Conservation (phyloP, 306 rosid genomes). For the Citrullus mucosospermus region DNA sequence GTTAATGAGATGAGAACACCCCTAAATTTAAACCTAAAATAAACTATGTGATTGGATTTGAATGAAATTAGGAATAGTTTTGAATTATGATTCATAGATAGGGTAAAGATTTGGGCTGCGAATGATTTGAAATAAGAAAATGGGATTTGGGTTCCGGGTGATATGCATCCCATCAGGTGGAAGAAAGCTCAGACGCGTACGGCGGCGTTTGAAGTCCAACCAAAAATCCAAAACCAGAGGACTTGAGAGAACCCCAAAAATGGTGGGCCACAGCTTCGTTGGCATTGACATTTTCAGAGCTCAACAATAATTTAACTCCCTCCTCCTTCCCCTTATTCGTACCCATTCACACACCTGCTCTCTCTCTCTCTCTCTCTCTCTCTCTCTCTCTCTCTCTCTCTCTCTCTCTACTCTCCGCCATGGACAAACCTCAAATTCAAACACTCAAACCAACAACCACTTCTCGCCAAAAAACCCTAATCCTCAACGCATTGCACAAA, state of each 20-base stretch:
- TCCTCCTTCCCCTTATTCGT: constrained; percentile 5
- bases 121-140: not conserved
- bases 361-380: not conserved
- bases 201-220: constrained; percentile 7
- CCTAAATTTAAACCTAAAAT: no score
- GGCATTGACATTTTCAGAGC: constrained; percentile 85
- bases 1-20: no score
- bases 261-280: constrained; percentile 71
- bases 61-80: no score
- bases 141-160: not conserved
- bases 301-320: constrained; percentile 42
- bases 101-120: not conserved
- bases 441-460: constrained; percentile 12
- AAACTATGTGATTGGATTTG: no score
- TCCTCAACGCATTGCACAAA: constrained; percentile 14
- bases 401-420: not conserved
- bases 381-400: not conserved
- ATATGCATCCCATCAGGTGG: not conserved
- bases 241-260: constrained; percentile 25
- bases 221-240: constrained; percentile 19
- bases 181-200: constrained; percentile 10
- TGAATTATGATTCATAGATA: no score
- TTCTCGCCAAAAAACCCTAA: constrained; percentile 1
- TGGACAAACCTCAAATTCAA: constrained; percentile 17
- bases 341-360: not conserved